phyloP scores from a whole-genome alignment of 2,329 filamentous ascomycete genomes.

The Pestalotiopsis sp. region DNA sequence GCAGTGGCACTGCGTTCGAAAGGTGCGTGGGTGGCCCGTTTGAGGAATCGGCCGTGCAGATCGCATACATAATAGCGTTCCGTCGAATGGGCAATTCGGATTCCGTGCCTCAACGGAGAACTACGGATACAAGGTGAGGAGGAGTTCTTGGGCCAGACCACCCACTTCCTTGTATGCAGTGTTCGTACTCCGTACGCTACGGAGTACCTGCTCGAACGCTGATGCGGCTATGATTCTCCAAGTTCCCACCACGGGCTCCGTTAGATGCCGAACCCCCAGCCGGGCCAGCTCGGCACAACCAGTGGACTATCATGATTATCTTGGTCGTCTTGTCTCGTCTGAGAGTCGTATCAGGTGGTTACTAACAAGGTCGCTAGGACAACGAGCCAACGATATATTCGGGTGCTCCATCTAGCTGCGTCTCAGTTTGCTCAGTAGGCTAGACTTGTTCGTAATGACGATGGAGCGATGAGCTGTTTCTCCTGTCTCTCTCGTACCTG shows the following conservation, averaged over 20 bases:
- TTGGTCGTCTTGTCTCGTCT: not conserved
- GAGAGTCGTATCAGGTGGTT: not conserved
- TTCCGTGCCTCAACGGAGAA: not conserved
- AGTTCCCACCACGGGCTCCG: not conserved
- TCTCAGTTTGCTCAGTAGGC: not conserved
- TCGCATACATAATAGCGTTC: not conserved
- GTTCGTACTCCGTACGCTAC: not conserved
- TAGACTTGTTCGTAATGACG: not conserved
- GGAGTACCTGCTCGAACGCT: not conserved
- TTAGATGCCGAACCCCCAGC: not conserved
- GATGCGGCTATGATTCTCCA: not conserved
- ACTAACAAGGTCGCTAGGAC: not conserved
- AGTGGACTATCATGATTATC: not conserved
- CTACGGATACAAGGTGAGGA: not conserved
- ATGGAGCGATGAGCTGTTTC: not conserved
- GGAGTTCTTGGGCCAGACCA: not conserved
- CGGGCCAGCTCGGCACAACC: not conserved
- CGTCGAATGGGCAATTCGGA: not conserved
- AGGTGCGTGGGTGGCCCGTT: not conserved
- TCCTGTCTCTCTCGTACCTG: not conserved
- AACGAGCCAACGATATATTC: not conserved
- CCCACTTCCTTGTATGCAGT: not conserved
- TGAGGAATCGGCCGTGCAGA: not conserved
- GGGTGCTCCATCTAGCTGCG: not conserved
- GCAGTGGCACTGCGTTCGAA: not conserved